A percentile compares a stretch with the other conserved stretches of the same genome.
phyloP scores from a whole-genome alignment of 345 rosid species.

The Camelina hispida region DNA sequence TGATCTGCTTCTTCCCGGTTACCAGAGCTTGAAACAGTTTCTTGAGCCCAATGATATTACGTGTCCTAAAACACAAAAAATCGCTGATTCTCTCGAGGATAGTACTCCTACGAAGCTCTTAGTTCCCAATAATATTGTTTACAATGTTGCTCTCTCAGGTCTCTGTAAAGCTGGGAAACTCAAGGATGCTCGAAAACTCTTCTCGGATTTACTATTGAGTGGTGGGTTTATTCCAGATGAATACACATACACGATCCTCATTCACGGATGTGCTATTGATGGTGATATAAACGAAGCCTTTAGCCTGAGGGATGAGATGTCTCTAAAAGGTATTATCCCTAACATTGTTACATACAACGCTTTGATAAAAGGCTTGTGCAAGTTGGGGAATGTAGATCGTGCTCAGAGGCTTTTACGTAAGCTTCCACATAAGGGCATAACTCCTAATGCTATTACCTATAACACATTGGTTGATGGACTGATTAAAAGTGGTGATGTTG shows the following conservation, averaged over 20 bases:
- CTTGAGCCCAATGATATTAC: constrained; percentile 34
- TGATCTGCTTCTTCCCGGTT: constrained; percentile 51
- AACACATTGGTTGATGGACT: constrained; percentile 58
- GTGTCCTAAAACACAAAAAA: constrained; percentile 50
- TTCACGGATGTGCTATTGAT: constrained; percentile 63
- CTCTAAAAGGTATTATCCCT: constrained; percentile 56
- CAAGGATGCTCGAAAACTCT: constrained; percentile 58
- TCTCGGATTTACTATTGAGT: constrained; percentile 51
- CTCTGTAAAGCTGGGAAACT: constrained; percentile 71
- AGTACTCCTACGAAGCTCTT: constrained; percentile 47
- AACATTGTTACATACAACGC: constrained; percentile 69
- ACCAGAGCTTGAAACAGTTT: constrained; percentile 39
- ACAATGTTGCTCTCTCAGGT: constrained; percentile 73
- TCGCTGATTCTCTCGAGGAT: constrained; percentile 51
- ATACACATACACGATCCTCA: constrained; percentile 65
- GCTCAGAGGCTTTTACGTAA: constrained; percentile 65
- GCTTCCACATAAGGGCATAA: constrained; percentile 59
- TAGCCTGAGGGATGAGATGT: constrained; percentile 70
- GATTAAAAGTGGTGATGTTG: constrained; percentile 52
- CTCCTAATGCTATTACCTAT: constrained; percentile 62
- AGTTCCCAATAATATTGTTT: constrained; percentile 61
- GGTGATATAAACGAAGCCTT: constrained; percentile 73
- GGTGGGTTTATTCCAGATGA: constrained; percentile 63
- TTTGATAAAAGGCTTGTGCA: constrained; percentile 70
- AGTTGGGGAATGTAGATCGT: constrained; percentile 57